phyloP scores from a whole-genome alignment of 306 rosid species.

The Senna siamea region DNA sequence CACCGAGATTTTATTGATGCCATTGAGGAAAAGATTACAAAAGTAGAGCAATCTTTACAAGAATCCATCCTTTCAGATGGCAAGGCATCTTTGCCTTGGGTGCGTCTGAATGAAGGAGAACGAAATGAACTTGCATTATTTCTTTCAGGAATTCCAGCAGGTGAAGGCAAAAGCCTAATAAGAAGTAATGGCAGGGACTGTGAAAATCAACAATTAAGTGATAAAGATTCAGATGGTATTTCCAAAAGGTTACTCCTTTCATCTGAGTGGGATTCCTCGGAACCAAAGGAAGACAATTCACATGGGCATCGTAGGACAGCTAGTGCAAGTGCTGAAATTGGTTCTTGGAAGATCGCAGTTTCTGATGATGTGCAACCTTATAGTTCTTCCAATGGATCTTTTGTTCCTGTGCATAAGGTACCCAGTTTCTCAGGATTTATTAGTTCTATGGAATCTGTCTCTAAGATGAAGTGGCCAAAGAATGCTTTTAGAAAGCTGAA shows the following conservation, averaged over 20 bases:
- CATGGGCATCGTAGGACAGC: slow-evolving; percentile 91
- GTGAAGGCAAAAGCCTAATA: slow-evolving; percentile 32
- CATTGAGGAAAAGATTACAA: slow-evolving; percentile 59
- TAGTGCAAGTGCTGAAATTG: slow-evolving; percentile 84
- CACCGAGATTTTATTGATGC: slow-evolving; percentile 75
- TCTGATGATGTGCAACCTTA: slow-evolving; percentile 50
- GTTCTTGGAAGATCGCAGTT: slow-evolving; percentile 82
- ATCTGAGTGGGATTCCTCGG: slow-evolving; percentile 45
- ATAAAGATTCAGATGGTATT: slow-evolving; percentile 33
- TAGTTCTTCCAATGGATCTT: slow-evolving; percentile 44
- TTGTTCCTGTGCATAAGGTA: slow-evolving; percentile 70
- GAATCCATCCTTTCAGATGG: slow-evolving; percentile 60
- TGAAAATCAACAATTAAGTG: slow-evolving; percentile 46
- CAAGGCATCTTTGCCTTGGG: slow-evolving; percentile 69
- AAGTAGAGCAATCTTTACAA: slow-evolving; percentile 57
- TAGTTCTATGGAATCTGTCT: slow-evolving; percentile 63
- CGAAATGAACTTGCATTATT: slow-evolving; percentile 77
- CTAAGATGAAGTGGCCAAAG: slow-evolving; percentile 79
- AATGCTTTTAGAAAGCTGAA: slow-evolving; percentile 83
- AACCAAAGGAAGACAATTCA: slow-evolving; percentile 49
- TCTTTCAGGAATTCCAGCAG: slow-evolving; percentile 62
- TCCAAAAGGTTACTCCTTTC: slow-evolving; percentile 43
- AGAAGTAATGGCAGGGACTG: slow-evolving; percentile 34
- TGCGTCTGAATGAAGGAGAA: slow-evolving; percentile 82
- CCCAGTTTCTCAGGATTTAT: slow-evolving; percentile 89